Base-by-base conservation (phyloP, 202 grass and related monocot species). In the Zoysia matrella region DNA sequence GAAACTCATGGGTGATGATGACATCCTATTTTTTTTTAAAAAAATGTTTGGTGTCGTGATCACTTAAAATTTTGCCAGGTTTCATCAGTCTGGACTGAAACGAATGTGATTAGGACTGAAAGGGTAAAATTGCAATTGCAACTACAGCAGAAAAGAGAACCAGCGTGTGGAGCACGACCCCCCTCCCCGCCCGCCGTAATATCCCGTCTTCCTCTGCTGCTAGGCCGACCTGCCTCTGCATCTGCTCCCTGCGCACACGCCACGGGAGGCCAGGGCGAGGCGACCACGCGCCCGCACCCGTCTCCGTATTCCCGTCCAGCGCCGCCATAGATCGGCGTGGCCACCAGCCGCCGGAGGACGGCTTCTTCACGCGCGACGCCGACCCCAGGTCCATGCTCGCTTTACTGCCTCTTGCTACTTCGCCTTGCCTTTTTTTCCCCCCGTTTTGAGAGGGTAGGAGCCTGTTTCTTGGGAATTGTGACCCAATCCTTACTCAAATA, bases 271-370 rank as follows among this genome's bases (percentile, higher is more conserved):
- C 30, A 36, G 30, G 30, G 30, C 30, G 78, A 71, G 78, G 72
- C 43, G 66, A 72, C 73, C 79, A 72, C 79, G 85, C 85, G 73
- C 67, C 79, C 52, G 30, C 7, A 1, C 53, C 41, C 30, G 12
- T 48, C 49, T 42, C 43, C 18, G 4, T 22, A 11, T 30, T 41
- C 7, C 53, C 8, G 54, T 30, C 5, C 67, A 0, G 14, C 15
- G 3, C 60, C 15, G 3, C 52, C 73, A 87, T 87, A 74, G 79
- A 87, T 82, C 85, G 72, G 65, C 69, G 52, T 30, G 40, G 44
- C 69, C 61, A 51, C 70, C 62, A 73, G 44, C n/a, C 76, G 52
- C 78, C 75, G 72, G 72, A 76, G 13, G 78, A 65, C 4, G 41
- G 65, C 57, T 87, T 82, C 48, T 82, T 87, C 43, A 43, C 48